phyloP scores from a whole-genome alignment of 805 yeast genomes.

The Saturnispora besseyi region DNA sequence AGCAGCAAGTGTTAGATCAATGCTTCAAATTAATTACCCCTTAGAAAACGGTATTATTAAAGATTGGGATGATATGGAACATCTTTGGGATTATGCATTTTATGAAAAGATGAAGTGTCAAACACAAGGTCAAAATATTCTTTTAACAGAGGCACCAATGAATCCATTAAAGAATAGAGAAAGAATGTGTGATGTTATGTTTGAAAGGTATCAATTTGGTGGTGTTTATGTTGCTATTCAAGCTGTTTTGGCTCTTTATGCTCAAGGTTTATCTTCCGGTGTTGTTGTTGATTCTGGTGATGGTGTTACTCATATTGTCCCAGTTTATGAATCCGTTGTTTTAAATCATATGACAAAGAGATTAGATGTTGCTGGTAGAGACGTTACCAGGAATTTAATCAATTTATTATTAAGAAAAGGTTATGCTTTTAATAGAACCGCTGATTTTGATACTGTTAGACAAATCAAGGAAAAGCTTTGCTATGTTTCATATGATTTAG shows the following conservation, averaged over 20 bases:
- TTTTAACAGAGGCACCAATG: constrained; percentile 97
- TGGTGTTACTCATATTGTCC: constrained; percentile 97
- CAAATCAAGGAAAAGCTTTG: constrained; percentile 95
- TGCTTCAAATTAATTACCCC: constrained; percentile 90
- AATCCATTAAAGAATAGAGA: constrained; percentile 88
- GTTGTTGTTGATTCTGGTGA: constrained; percentile 98
- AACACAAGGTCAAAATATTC: constrained; percentile 64
- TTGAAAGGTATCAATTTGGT: constrained; percentile 81
- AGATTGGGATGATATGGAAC: constrained; percentile 99
- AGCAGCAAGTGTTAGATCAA: constrained; percentile 83
- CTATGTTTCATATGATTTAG: constrained; percentile 90
- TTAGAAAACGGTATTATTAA: constrained; percentile 98
- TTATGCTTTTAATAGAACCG: constrained; percentile 95
- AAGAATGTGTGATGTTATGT: constrained; percentile 86
- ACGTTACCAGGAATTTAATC: constrained; percentile 92
- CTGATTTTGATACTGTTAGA: constrained; percentile 97
- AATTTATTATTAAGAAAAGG: constrained; percentile 89
- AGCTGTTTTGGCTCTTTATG: constrained; percentile 95
- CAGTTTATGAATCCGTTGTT: constrained; percentile 96
- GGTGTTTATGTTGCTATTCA: constrained; percentile 95
- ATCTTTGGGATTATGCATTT: constrained; percentile 96
- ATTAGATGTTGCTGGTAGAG: constrained; percentile 96
- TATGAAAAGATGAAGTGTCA: constrained; percentile 81
- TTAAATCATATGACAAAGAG: constrained; percentile 87
- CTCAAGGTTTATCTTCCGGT: constrained; percentile 94